Percentiles rank a stretch among this genome's conserved stretches.
Conservation (phyloP, 331 rosid species). For the Phaseolus coccineus region DNA sequence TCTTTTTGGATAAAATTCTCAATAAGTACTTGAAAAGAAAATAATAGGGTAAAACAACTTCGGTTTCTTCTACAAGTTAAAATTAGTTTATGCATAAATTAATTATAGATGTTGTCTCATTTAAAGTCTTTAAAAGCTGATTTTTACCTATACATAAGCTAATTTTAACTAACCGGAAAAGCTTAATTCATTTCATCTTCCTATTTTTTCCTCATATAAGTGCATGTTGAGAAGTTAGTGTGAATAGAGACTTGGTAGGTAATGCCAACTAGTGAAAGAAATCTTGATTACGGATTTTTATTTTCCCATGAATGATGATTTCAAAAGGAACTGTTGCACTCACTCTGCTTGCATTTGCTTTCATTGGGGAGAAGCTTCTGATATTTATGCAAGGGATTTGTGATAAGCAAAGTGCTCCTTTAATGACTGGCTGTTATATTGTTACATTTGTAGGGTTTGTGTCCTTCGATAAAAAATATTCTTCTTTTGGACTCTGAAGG, state of each 20-base stretch:
- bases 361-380: background rate
- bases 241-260: background rate
- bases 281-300: background rate
- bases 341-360: constrained; percentile 20
- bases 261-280: constrained; percentile 18
- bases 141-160: background rate
- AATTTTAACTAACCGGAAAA: background rate
- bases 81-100: background rate
- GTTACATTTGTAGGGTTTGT: constrained; percentile 53
- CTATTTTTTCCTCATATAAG: background rate
- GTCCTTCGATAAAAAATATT: constrained; percentile 77
- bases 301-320: constrained; percentile 17
- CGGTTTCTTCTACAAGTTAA: background rate
- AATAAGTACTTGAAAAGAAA: background rate
- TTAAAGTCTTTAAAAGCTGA: background rate
- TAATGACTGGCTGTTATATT: constrained; percentile 24
- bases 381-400: background rate
- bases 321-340: constrained; percentile 25
- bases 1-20: background rate
- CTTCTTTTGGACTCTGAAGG: constrained; percentile 90
- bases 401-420: constrained; percentile 1
- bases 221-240: background rate
- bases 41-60: background rate
- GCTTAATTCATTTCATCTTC: background rate
- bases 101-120: background rate